Evolutionary conservation across 2,329 filamentous ascomycete species (phyloP), one percentile per base, ranked within the genome.

Genomic region (Metarhizium album): DNA sequence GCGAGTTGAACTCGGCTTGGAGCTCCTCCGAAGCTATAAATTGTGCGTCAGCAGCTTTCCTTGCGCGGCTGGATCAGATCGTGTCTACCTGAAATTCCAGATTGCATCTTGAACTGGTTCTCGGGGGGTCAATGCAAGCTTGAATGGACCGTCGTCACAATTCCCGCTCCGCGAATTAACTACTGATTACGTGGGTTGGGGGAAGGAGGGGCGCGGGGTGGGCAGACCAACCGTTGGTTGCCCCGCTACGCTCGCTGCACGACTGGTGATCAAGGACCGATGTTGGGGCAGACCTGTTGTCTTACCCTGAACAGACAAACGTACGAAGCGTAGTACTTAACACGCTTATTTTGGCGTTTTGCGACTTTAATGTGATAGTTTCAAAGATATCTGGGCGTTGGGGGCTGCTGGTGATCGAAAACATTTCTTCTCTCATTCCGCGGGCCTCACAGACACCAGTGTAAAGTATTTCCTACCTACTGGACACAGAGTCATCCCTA

Each of bases 21-120:
- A 93, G 84, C 75, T 91, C 87, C 69, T 83, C 69, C 51, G 87
- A 90, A 57, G 85, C 88, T 87, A 63, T 46, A 4, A 42, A 40
- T 9, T 4, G 14, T 11, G 11, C 27, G 18, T 20, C n/a, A 40
- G 45, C 20, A 40, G 47, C 20, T 24, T 29, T 6, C 42, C 35
- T 16, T 5, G 23, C 18, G 20, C 13, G 2, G 42, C 46, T 27
- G 42, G 43, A 3, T 51, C 51, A 38, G 27, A 50, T 42, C 42
- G 8, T 24, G 46, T 62, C 47, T 74, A 84, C 84, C 84, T 69
- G 83, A 80, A 59, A 89, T 89, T 68, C 86, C 85, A 35, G 86
- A 89, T 74, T 90, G 85, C 86, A 89, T 89, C 6, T 31, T 49
- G 7, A 22, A n/a, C 8, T 20, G 16, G 33, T n/a, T 45, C n/a